Conservation (phyloP, 2,329 filamentous ascomycete genomes). For the Aspergillus nomiae region DNA sequence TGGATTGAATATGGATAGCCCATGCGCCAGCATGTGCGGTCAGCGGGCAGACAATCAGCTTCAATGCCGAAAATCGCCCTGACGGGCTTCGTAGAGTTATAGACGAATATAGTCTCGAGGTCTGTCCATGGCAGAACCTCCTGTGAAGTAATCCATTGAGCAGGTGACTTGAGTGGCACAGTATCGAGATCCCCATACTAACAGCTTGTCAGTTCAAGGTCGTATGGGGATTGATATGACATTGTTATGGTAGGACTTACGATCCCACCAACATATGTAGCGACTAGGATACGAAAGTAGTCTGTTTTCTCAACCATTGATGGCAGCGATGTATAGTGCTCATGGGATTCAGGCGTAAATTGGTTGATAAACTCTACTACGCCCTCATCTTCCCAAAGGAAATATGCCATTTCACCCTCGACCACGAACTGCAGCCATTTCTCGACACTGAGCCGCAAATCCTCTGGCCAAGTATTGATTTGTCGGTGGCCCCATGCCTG, state of each 20-base stretch:
- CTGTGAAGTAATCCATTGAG: slow-evolving; percentile 26
- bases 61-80: slow-evolving; percentile 34
- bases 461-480: slow-evolving; percentile 29
- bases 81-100: slow-evolving; percentile 23
- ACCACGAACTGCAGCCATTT: slow-evolving; percentile 29
- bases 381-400: slow-evolving; percentile 38
- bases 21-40: slow-evolving; percentile 36
- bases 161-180: slow-evolving; percentile 28
- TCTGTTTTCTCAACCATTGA: slow-evolving; percentile 33
- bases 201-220: not conserved
- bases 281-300: slow-evolving; percentile 35
- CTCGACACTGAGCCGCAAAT: slow-evolving; percentile 28
- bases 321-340: slow-evolving; percentile 24
- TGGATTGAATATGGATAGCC: slow-evolving; percentile 36
- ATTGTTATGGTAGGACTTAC: slow-evolving; percentile 1
- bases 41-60: slow-evolving; percentile 30
- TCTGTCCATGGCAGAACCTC: slow-evolving; percentile 34
- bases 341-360: slow-evolving; percentile 27
- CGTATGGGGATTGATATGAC: not conserved
- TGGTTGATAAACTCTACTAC: slow-evolving; percentile 28
- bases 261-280: slow-evolving; percentile 29
- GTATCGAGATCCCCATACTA: slow-evolving; percentile 39
- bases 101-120: slow-evolving; percentile 20
- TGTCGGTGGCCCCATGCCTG: slow-evolving; percentile 34
- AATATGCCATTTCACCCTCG: slow-evolving; percentile 31